These are phyloP conservation scores for Coleophoma eucalyptorum DNA, from an alignment of 2,329 filamentous ascomycete genomes.

Conservation along the genomic window DNA sequence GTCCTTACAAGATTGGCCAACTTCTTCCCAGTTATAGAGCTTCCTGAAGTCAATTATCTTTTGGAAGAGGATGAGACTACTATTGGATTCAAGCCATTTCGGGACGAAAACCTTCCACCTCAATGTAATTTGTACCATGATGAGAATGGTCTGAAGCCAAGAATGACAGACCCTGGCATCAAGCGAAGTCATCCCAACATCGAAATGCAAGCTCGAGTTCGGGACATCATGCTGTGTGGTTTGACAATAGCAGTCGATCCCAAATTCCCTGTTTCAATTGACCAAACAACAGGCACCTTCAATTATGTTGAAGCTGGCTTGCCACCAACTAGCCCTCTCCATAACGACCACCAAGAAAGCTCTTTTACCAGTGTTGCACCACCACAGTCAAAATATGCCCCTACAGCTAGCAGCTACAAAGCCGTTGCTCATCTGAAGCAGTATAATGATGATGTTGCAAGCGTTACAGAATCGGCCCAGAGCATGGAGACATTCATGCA, in stretches of 20 bases:
- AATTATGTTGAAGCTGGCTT: constrained; percentile 48
- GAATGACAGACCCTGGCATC: constrained; percentile 39
- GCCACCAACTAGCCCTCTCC: constrained; percentile 39
- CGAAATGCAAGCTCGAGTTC: constrained; percentile 65
- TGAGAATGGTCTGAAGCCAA: constrained; percentile 40
- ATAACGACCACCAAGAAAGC: constrained; percentile 29
- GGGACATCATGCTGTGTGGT: constrained; percentile 59
- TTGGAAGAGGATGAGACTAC: constrained; percentile 66
- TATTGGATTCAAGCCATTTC: constrained; percentile 60
- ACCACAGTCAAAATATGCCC: not conserved
- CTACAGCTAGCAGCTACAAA: constrained; percentile 1
- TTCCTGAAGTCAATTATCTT: constrained; percentile 56
- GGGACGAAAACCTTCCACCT: constrained; percentile 39
- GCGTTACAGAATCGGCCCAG: constrained; percentile 16
- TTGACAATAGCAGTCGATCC: constrained; percentile 50
- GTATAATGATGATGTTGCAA: constrained; percentile 5
- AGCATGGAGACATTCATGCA: constrained; percentile 44
- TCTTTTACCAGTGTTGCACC: not conserved
- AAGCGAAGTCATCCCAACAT: constrained; percentile 52
- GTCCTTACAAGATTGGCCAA: constrained; percentile 55
- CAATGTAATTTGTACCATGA: constrained; percentile 47
- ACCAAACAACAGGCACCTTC: constrained; percentile 37
- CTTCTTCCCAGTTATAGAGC: constrained; percentile 52
- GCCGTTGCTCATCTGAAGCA: not conserved
- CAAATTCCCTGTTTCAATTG: constrained; percentile 33